Evolutionary conservation across 1,139 yeast species (phyloP).

Genomic region (Diutina sp.): DNA sequence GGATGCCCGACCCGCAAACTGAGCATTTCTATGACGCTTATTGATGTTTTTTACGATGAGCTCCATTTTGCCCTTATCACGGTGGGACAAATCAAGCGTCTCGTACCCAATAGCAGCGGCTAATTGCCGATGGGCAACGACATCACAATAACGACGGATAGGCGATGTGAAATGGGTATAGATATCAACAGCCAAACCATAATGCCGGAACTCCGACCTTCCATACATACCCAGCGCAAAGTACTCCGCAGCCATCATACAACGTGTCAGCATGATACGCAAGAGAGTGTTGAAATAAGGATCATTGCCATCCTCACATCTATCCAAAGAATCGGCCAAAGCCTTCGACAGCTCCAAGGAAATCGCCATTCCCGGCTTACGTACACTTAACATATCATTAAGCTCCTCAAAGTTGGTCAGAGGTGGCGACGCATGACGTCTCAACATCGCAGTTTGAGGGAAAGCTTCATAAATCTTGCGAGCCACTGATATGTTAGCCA

Average conservation of each 20-base stretch:
- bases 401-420: conserved; percentile 80
- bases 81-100: conserved; percentile 63
- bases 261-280: conserved; percentile 94
- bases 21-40: conserved; percentile 93
- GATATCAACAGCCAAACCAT: conserved; percentile 94
- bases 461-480: conserved; percentile 81
- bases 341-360: conserved; percentile 82
- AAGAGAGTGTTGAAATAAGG: conserved; percentile 87
- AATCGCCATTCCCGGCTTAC: conserved; percentile 61
- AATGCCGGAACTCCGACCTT: conserved; percentile 90
- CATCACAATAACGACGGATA: conserved; percentile 94
- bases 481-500: conserved; percentile 95
- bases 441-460: conserved; percentile 96
- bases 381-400: conserved; percentile 79
- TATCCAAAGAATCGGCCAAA: conserved; percentile 85
- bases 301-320: conserved; percentile 71
- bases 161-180: conserved; percentile 99
- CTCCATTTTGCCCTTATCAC: conserved; percentile 88
- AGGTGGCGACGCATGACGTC: conserved; percentile 96
- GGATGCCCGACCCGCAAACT: conserved; percentile 96
- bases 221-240: conserved; percentile 90
- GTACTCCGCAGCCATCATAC: conserved; percentile 99
- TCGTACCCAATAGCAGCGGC: conserved; percentile 97
- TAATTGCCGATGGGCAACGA: conserved; percentile 91
- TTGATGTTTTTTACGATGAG: conserved; percentile 80